Percentiles rank a stretch among this genome's conserved stretches.
Conservation (phyloP, 1,139 yeast genomes). For the Eremothecium cymbalariae region DNA sequence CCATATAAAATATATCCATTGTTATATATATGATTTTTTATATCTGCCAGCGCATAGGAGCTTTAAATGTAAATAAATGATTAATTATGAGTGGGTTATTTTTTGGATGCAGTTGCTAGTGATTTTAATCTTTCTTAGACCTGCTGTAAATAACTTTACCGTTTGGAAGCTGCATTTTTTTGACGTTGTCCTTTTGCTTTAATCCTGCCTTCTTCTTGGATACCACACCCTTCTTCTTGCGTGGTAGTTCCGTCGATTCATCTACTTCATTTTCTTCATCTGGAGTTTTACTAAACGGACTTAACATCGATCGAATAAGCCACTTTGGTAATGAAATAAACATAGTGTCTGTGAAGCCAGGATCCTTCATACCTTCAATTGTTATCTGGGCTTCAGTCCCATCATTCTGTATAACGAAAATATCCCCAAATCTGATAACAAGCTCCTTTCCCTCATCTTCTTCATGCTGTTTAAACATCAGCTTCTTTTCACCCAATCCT, state of each 20-base stretch:
- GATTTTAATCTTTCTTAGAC: conserved; percentile 34
- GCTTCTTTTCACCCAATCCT: conserved; percentile 34
- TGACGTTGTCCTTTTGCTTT: conserved; percentile 22
- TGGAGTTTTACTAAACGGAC: conserved; percentile 8
- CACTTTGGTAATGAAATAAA: conserved; percentile 41
- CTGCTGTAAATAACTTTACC: conserved; percentile 15
- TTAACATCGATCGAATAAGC: conserved; percentile 30
- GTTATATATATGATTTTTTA: too few species aligned
- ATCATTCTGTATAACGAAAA: conserved; percentile 51
- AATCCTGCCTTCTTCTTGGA: conserved; percentile 7
- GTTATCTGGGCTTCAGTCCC: conserved; percentile 33
- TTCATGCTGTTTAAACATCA: conserved; percentile 32
- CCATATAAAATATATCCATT: background rate
- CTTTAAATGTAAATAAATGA: background rate
- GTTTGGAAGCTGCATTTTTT: conserved; percentile 11
- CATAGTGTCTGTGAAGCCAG: conserved; percentile 50
- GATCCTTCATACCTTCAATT: conserved; percentile 31
- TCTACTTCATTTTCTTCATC: conserved; percentile 8
- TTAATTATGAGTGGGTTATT: conserved; percentile 1
- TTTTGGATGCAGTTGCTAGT: conserved; percentile 1
- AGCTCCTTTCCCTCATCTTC: conserved; percentile 50
- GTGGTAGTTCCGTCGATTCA: background rate
- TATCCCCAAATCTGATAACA: conserved; percentile 64
- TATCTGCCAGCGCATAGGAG: background rate
- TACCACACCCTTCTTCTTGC: conserved; percentile 2